phyloP scores from a whole-genome alignment of 2,329 filamentous ascomycete genomes.

The Lomentospora prolificans region DNA sequence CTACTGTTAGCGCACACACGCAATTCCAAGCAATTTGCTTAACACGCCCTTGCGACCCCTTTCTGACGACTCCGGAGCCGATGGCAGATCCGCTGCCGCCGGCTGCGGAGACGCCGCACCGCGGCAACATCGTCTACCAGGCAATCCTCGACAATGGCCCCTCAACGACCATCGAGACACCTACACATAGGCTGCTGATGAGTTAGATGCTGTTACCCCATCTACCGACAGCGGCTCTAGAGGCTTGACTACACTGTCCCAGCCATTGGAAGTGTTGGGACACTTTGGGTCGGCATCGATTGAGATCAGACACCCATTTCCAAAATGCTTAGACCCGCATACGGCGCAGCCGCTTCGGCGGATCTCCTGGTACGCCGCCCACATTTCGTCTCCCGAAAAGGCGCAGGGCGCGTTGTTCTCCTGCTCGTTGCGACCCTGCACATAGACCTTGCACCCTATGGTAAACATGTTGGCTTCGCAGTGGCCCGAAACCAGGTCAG shows the following conservation, averaged over 20 bases:
- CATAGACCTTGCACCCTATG: background rate
- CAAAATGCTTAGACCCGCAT: conserved; percentile 12
- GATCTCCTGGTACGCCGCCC: conserved; percentile 13
- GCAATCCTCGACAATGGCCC: too few relatives aligned
- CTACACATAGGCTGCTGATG: too few relatives aligned
- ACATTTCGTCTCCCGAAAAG: conserved; percentile 12
- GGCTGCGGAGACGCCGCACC: too few relatives aligned
- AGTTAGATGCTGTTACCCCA: too few relatives aligned
- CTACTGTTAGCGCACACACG: too few relatives aligned
- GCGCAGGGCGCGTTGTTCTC: conserved; percentile 10
- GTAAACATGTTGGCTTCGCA: background rate
- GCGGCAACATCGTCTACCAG: too few relatives aligned
- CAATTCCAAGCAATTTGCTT: too few relatives aligned
- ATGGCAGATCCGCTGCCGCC: too few relatives aligned
- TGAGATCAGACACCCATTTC: conserved; percentile 9
- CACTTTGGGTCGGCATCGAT: conserved; percentile 6
- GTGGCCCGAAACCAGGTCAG: background rate
- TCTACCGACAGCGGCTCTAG: background rate
- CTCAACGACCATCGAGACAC: too few relatives aligned
- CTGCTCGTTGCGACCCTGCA: background rate
- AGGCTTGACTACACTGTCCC: background rate
- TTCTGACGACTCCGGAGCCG: too few relatives aligned
- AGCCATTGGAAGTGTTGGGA: background rate
- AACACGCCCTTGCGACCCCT: too few relatives aligned
- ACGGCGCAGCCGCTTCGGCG: conserved; percentile 7